Base-by-base conservation (phyloP, 1,139 yeast species). In the Nakaseomyces kungkrabaensis region DNA sequence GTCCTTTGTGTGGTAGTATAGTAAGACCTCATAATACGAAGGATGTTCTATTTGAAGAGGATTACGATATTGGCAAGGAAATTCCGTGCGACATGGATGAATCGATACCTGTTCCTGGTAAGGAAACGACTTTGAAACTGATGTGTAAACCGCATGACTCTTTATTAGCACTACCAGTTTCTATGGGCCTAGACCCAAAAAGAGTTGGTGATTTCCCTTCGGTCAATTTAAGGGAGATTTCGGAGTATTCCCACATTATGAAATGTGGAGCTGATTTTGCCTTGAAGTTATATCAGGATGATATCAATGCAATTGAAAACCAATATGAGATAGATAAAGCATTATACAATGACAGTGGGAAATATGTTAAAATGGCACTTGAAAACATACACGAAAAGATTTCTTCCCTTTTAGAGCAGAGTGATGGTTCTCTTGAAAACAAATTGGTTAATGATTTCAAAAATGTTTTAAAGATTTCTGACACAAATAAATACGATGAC, bases 1-100 rank as follows among this genome's bases (percentile, higher is more conserved):
- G 99, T 63, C 98, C 99, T 0, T 70, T 94, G 26, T 94, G 99
- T 66, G 76, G 81, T 5, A 81, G 82, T 46, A 70, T 77, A 32
- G 79, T 92, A 13, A 56, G 63, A 31, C 74, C 81, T 43, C 75
- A 78, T 37, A 81, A 80, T 48, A 71, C 82, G 8, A 76, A 81
- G 51, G 94, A 97, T 0, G 97, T 88, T 2, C 68, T 84, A 53
- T 72, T 82, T 33, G 74, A 72, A 50, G 59, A 60, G 4, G 55
- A 56, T 5, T 47, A 55, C n/a, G 85, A 83, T 58, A 82, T 37
- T 24, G 31, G 37, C 6, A 46, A 41, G 32, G 25, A 41, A 4
- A 5, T 25, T n/a, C 2, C 11, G 1, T 5, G 4, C 6, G 5
- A 9, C 7, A 10, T 2, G 5, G 33, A 77, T 45, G 64, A 77